A percentile compares a stretch with the other conserved stretches of the same genome.
Evolutionary conservation across 2,329 filamentous ascomycete species (phyloP).

Genomic region (Coniochaeta sp.): DNA sequence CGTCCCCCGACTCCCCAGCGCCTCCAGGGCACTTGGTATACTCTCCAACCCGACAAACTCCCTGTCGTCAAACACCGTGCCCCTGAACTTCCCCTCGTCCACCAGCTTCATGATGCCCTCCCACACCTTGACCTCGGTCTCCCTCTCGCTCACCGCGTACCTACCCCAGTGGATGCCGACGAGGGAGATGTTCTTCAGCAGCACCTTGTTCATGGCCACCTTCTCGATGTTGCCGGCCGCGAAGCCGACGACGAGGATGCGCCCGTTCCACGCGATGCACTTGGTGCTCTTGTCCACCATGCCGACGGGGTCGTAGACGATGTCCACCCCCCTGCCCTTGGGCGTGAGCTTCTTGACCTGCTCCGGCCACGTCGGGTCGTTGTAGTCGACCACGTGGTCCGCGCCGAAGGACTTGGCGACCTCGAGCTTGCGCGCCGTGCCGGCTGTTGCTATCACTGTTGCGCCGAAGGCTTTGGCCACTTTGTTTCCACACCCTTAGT

Average conservation of each 20-base stretch:
- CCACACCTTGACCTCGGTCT: constrained; percentile 70
- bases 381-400: constrained; percentile 76
- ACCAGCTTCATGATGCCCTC: constrained; percentile 73
- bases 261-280: constrained; percentile 88
- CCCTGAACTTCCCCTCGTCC: constrained; percentile 66
- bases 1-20: constrained; percentile 72
- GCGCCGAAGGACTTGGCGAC: constrained; percentile 77
- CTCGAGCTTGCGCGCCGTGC: constrained; percentile 69
- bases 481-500: not conserved
- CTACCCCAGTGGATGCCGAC: constrained; percentile 90
- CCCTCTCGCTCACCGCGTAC: constrained; percentile 67
- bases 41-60: constrained; percentile 77
- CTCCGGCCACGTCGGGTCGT: constrained; percentile 53
- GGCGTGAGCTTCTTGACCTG: constrained; percentile 73
- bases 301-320: constrained; percentile 92
- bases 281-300: constrained; percentile 82
- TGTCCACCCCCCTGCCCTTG: constrained; percentile 68
- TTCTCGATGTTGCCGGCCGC: constrained; percentile 84
- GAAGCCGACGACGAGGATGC: constrained; percentile 83
- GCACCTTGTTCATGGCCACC: constrained; percentile 82
- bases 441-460: constrained; percentile 87
- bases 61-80: constrained; percentile 76
- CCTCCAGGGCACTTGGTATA: constrained; percentile 68
- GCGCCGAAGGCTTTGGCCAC: constrained; percentile 80
- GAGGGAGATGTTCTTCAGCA: constrained; percentile 87